Base-by-base conservation (phyloP, 164 flowering plant genomes). In the Chimonanthus salicifolius region DNA sequence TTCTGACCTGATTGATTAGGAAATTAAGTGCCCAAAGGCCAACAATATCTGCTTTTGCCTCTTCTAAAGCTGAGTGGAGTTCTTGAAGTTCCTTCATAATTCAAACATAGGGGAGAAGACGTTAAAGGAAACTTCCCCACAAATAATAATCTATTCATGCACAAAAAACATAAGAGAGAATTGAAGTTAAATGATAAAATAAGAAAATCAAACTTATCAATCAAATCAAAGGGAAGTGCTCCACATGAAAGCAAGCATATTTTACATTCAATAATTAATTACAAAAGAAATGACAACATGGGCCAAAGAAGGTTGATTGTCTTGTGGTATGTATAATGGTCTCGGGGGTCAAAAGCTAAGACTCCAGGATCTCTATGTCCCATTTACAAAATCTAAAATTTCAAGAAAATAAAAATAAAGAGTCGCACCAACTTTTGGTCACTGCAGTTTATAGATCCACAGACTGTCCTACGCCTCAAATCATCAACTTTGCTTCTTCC, bases 21-120 rank as follows among this genome's bases (percentile, higher is more conserved):
- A 87, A 94, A 50, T 78, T 87, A 18, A 94, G 84, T 45, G 97
- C 97, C 99, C 99, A 94, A 67, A 94, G 97, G 66, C 99, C 99
- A 70, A 92, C 97, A 65, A 94, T 92, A 82, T 94, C 99, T 64
- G 99, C 99, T 81, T 94, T 94, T 83, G 97, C 99, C 82, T 94
- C 99, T 81, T 94, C 99, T 75, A 94, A 46, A 72, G 97, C 86
- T 11, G 99, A 94, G 81, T 92, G 91, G 75, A 94, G 88, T 82
- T 94, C 99, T 87, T 94, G 92, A 72, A 94, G 90, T 80, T 91
- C 95, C 98, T 94, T 81, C 9, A 76, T 68, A 76, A 76, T 50
- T 73, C 69, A 70, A 72, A 44, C 58, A 79, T 78, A 16, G 33
- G 33, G 33, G 47, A 44, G 46, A 47, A 51, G 68, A 75, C 16